Conservation (phyloP, 2,329 filamentous ascomycete species). For the Capronia epimyces region DNA sequence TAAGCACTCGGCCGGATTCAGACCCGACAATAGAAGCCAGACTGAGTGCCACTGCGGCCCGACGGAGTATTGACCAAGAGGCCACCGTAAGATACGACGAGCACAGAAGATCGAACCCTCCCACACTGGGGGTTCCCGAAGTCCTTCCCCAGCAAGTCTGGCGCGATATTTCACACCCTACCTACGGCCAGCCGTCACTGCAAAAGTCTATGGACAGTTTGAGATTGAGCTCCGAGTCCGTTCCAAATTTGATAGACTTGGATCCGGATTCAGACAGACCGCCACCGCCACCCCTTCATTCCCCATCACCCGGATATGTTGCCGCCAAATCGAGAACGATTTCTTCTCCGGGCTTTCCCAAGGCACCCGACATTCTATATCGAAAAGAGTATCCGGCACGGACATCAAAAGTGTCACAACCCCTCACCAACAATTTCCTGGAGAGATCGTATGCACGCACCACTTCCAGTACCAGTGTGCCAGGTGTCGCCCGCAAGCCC, state of each 20-base stretch:
- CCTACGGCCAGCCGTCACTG: slow-evolving; percentile 9
- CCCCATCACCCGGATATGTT: slow-evolving; percentile 5
- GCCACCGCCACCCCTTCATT: slow-evolving; percentile 16
- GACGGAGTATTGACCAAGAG: slow-evolving; percentile 28
- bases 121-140: slow-evolving; percentile 10
- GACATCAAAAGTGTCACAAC: slow-evolving; percentile 28
- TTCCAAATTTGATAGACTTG: slow-evolving; percentile 20
- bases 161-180: slow-evolving; percentile 13
- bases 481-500: slow-evolving; percentile 31
- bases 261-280: slow-evolving; percentile 22
- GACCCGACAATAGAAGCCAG: slow-evolving; percentile 29
- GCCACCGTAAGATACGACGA: slow-evolving; percentile 19
- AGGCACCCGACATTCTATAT: slow-evolving; percentile 38
- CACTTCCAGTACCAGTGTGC: slow-evolving; percentile 11
- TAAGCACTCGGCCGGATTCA: slow-evolving; percentile 17
- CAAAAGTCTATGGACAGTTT: slow-evolving; percentile 22
- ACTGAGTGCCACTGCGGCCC: slow-evolving; percentile 27
- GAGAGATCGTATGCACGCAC: slow-evolving; percentile 22
- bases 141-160: slow-evolving; percentile 5
- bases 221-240: slow-evolving; percentile 14
- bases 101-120: slow-evolving; percentile 18
- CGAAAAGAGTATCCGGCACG: slow-evolving; percentile 47
- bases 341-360: slow-evolving; percentile 20
- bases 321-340: slow-evolving; percentile 14
- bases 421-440: slow-evolving; percentile 23